Base-by-base conservation (phyloP, 768 basidiomycete genomes). In the Pholiota microspora region DNA sequence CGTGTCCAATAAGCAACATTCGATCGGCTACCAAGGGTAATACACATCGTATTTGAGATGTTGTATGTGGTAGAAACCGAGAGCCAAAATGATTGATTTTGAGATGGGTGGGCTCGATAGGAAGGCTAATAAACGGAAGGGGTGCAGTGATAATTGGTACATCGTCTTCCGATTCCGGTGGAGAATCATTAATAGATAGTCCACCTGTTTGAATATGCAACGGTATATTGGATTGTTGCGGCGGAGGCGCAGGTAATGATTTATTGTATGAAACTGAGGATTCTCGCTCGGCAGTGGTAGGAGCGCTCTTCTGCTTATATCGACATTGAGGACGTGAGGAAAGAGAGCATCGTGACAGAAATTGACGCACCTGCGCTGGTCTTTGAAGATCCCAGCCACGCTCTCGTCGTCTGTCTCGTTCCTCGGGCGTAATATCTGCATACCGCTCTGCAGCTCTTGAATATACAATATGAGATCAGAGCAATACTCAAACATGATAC, bases 81-180 rank as follows among this genome's bases (percentile, higher is more conserved):
- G 91, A 93, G 18, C 92, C 92, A 65, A 94, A 92, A 36, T 89
- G 81, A 62, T 86, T 85, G 46, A 93, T 68, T 57, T 79, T 79
- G 18, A 92, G 71, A 61, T 84, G 88, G 1, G 80, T 84, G 0
- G 89, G 88, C 13, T 68, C 66, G n/a, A 82, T 73, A 18, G 59
- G 71, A 63, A 84, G 81, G 66, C 75, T 78, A 18, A 77, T 64
- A 53, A 78, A 74, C 40, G 77, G 80, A 32, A 74, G 68, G 47
- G 70, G 71, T 40, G 71, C 73, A 29, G 70, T 65, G 4, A 73
- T 70, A 6, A 74, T 57, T 53, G 64, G 59, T 15, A 57, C 59
- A 42, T 61, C 59, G 45, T 69, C 69, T 31, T 58, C 44, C 34
- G 65, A 65, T 45, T 51, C 60, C 12, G 53, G 64, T 35, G 68